Base-by-base conservation (phyloP, 371 early-diverging fungal species). In the Mortierella sp. region DNA sequence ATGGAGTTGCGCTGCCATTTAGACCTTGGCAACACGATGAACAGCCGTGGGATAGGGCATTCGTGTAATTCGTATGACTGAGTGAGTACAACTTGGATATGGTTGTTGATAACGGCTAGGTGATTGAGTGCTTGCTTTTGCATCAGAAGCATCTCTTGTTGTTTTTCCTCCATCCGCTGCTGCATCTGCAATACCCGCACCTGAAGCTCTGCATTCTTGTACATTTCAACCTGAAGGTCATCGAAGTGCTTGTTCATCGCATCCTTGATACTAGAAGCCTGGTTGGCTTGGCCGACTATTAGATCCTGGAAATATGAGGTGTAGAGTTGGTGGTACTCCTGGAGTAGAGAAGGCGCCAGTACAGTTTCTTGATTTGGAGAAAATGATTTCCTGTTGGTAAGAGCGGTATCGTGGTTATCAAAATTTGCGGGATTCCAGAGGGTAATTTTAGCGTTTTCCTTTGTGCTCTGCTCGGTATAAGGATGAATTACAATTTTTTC, bases 41-140 rank as follows among this genome's bases (percentile, higher is more conserved):
- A 71, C 26, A 71, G 45, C 9, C 65, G 71, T n/a, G 71, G 71
- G 17, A 65, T 71, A 22, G 71, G 64, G 55, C 53, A 59, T 61
- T 71, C 71, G 32, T 71, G 60, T 7, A 70, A 37, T 28, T 63
- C 64, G 40, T 63, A 70, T 1, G 45, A 31, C 29, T 70, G 56
- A 5, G 64, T 49, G 19, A 70, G 19, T 7, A 70, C 22, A 2
- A 57, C 29, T 23, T 70, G 70, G 17, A 70, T 53, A n/a, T 55
- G 56, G 9, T 28, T 22, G 26, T 70, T 57, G n/a, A 64, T 54
- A 1, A 58, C 32, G 2, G 58, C 37, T 3, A 51, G 13, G 1
- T 15, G 45, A 28, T 22, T 26, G 0, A 67, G 49, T 3, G 60
- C 28, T 9, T 57, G 5, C 9, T 57, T 32, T 32, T 57, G 53